Evolutionary conservation across 306 rosid species (phyloP).

Genomic region (Ziziphus jujuba): DNA sequence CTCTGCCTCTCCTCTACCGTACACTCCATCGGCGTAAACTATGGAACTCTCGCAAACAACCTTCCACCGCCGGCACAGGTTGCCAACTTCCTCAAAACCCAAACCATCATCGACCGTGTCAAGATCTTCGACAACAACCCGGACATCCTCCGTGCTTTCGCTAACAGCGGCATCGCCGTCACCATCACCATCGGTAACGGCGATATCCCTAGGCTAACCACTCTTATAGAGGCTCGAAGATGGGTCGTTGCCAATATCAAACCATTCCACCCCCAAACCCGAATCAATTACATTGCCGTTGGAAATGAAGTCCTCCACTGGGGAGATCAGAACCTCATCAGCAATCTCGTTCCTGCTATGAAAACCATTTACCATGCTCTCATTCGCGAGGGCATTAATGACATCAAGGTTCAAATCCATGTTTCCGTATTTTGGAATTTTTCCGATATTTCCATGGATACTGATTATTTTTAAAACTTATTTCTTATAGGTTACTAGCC

Average conservation of each 20-base stretch:
- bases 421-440: too few species aligned
- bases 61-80: slow-evolving; percentile 65
- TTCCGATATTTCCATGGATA: too few species aligned
- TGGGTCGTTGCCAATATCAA: slow-evolving; percentile 54
- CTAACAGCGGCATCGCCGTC: slow-evolving; percentile 61
- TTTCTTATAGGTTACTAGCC: slow-evolving; percentile 55
- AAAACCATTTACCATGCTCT: slow-evolving; percentile 63
- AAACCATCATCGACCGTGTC: slow-evolving; percentile 58
- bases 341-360: slow-evolving; percentile 75
- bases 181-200: slow-evolving; percentile 79
- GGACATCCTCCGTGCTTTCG: slow-evolving; percentile 73
- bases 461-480: too few species aligned
- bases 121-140: slow-evolving; percentile 83
- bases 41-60: slow-evolving; percentile 79
- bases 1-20: slow-evolving; percentile 40
- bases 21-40: slow-evolving; percentile 76
- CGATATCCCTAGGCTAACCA: slow-evolving; percentile 39
- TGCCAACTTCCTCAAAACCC: slow-evolving; percentile 59
- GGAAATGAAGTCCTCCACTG: slow-evolving; percentile 79
- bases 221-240: slow-evolving; percentile 38
- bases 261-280: slow-evolving; percentile 61
- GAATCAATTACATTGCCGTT: slow-evolving; percentile 62
- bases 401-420: slow-evolving; percentile 58
- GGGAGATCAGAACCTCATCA: slow-evolving; percentile 44
- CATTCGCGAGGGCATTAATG: slow-evolving; percentile 48